Percentiles rank a stretch among this genome's conserved stretches.
Conservation (phyloP, 2,329 filamentous ascomycete genomes). For the Phaeosphaeria sp. region DNA sequence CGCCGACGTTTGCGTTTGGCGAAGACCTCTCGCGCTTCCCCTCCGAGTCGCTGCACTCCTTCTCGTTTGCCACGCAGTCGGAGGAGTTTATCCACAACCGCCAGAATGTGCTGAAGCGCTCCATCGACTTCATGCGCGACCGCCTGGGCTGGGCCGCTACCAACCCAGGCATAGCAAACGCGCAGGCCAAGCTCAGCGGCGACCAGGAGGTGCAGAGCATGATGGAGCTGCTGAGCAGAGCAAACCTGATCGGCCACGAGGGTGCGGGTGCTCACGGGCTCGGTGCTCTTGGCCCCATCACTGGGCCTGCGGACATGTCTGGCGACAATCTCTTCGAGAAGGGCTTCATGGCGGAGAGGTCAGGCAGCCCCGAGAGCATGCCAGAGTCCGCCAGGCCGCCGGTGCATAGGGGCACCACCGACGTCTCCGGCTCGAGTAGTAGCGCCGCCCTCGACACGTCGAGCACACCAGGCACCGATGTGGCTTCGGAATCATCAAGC, state of each 20-base stretch:
- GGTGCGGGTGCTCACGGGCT: constrained; percentile 61
- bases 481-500: constrained; percentile 31
- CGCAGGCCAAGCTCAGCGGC: constrained; percentile 80
- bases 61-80: constrained; percentile 95
- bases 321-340: constrained; percentile 85
- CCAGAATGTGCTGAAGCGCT: constrained; percentile 90
- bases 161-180: constrained; percentile 78
- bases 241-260: constrained; percentile 76
- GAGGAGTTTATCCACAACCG: constrained; percentile 90
- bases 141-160: constrained; percentile 81
- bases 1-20: constrained; percentile 71
- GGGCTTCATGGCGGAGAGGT: constrained; percentile 68
- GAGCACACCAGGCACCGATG: constrained; percentile 28
- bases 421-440: constrained; percentile 12
- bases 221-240: constrained; percentile 84
- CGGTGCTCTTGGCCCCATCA: constrained; percentile 69
- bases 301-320: constrained; percentile 76
- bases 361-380: constrained; percentile 53
- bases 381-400: constrained; percentile 27
- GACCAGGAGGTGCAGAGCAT: constrained; percentile 89
- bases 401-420: constrained; percentile 18
- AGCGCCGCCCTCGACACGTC: background rate
- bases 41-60: constrained; percentile 94
- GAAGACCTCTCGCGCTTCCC: constrained; percentile 94
- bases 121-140: constrained; percentile 96